Evolutionary conservation across 305 asterid genomes (phyloP).

Genomic region (Striga hermonthica): DNA sequence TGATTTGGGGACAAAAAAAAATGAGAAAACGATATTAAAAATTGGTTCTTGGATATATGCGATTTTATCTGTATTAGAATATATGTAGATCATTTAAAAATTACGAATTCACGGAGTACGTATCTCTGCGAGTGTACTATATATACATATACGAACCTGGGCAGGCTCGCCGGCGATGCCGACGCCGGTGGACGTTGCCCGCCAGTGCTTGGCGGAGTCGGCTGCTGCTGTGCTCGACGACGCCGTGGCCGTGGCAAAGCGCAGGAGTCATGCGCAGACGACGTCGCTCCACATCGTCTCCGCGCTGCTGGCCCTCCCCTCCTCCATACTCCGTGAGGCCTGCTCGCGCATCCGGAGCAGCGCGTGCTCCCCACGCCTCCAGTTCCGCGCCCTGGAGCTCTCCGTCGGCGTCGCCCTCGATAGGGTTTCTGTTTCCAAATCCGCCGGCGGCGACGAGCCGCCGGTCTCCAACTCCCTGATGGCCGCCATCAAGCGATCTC

Average conservation of each 20-base stretch:
- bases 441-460: background rate
- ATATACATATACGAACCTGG: slow-evolving; percentile 26
- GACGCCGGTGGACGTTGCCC: slow-evolving; percentile 85
- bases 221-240: slow-evolving; percentile 72
- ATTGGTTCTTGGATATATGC: no score
- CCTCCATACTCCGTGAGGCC: slow-evolving; percentile 68
- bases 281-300: slow-evolving; percentile 82
- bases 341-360: slow-evolving; percentile 70
- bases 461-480: background rate
- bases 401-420: slow-evolving; percentile 77
- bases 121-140: slow-evolving; percentile 8
- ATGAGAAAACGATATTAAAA: no score
- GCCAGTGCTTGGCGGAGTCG: slow-evolving; percentile 77
- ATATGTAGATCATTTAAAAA: no score
- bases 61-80: no score
- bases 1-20: no score
- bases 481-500: background rate
- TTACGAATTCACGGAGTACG: no score
- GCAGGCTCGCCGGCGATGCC: slow-evolving; percentile 72
- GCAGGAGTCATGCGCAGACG: slow-evolving; percentile 84
- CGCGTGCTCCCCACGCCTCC: slow-evolving; percentile 74
- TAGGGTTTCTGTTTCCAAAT: slow-evolving; percentile 54
- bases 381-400: slow-evolving; percentile 77
- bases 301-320: slow-evolving; percentile 60
- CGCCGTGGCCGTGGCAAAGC: slow-evolving; percentile 70